phyloP scores from a whole-genome alignment of 2,329 filamentous ascomycete species.

The Cercospora zeina region DNA sequence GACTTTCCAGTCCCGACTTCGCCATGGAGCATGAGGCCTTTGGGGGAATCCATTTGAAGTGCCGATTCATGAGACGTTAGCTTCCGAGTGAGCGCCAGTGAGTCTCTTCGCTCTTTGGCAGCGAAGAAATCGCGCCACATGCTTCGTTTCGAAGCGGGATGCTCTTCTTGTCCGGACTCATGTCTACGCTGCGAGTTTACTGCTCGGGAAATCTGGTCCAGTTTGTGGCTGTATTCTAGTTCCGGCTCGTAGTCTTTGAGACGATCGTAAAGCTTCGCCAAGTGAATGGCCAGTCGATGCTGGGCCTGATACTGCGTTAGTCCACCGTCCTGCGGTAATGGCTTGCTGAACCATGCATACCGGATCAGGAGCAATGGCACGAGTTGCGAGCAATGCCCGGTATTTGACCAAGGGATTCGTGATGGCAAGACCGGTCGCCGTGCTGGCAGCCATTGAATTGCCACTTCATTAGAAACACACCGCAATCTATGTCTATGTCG shows the following conservation, averaged over 20 bases:
- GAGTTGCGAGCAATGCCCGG: conserved; percentile 66
- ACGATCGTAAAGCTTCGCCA: conserved; percentile 72
- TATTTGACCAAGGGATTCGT: conserved; percentile 76
- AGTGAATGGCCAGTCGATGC: conserved; percentile 60
- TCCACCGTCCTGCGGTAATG: neutral
- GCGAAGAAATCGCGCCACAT: conserved; percentile 56
- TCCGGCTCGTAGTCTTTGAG: conserved; percentile 78
- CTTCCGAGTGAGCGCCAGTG: conserved; percentile 65
- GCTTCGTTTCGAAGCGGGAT: conserved; percentile 24
- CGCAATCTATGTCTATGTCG: conserved; percentile 12
- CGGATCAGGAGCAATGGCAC: conserved; percentile 66
- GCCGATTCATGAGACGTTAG: conserved; percentile 71
- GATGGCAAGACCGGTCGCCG: conserved; percentile 47
- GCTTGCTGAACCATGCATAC: conserved; percentile 6
- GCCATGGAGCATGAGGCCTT: conserved; percentile 73
- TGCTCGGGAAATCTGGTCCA: conserved; percentile 60
- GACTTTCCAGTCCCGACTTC: conserved; percentile 82
- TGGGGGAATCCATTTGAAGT: conserved; percentile 69
- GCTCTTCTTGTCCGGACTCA: neutral
- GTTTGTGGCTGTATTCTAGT: conserved; percentile 65
- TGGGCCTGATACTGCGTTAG: conserved; percentile 29
- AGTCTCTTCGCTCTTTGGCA: conserved; percentile 54
- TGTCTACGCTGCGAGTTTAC: conserved; percentile 40
- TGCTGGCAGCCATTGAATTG: conserved; percentile 29
- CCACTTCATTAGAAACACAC: conserved; percentile 13